Evolutionary conservation across 2,329 filamentous ascomycete species (phyloP).

Genomic region (Paracorniculantispora psalliotae): DNA sequence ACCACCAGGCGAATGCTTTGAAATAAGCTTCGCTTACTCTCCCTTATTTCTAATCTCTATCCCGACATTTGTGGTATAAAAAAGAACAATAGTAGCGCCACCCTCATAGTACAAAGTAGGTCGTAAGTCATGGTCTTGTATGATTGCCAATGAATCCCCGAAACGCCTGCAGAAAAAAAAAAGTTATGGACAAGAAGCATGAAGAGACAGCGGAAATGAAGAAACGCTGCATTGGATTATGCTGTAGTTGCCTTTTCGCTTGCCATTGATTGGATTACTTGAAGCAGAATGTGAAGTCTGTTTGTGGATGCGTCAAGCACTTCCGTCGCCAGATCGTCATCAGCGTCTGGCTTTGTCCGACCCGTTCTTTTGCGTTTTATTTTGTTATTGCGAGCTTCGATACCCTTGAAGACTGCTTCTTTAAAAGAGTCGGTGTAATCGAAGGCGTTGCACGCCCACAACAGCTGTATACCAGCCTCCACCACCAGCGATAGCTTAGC

Average conservation of each 20-base stretch:
- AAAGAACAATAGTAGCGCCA: background rate
- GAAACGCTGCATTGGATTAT: background rate
- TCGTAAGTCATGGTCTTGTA: constrained; percentile 8
- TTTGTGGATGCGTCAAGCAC: constrained; percentile 40
- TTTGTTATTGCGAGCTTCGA: constrained; percentile 45
- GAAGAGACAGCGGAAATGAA: background rate
- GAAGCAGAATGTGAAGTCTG: constrained; percentile 37
- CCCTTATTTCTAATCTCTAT: background rate
- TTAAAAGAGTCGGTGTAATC: constrained; percentile 33
- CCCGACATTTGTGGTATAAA: no score
- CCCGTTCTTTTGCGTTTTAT: constrained; percentile 36
- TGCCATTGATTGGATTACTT: constrained; percentile 26
- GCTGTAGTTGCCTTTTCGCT: constrained; percentile 15
- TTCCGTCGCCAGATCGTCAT: constrained; percentile 38
- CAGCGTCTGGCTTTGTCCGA: constrained; percentile 27
- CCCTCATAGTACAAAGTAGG: background rate
- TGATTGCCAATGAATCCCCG: background rate
- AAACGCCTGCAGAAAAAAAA: background rate
- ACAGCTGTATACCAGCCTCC: constrained; percentile 57
- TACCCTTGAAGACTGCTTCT: constrained; percentile 40
- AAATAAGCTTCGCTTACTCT: constrained; percentile 1
- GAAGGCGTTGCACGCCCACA: constrained; percentile 34
- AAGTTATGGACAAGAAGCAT: background rate
- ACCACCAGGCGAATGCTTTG: background rate
- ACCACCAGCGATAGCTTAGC: constrained; percentile 66